A percentile compares a stretch with the other conserved stretches of the same genome.
Conservation (phyloP, 2,329 filamentous ascomycete species). For the Ascochyta pisi region DNA sequence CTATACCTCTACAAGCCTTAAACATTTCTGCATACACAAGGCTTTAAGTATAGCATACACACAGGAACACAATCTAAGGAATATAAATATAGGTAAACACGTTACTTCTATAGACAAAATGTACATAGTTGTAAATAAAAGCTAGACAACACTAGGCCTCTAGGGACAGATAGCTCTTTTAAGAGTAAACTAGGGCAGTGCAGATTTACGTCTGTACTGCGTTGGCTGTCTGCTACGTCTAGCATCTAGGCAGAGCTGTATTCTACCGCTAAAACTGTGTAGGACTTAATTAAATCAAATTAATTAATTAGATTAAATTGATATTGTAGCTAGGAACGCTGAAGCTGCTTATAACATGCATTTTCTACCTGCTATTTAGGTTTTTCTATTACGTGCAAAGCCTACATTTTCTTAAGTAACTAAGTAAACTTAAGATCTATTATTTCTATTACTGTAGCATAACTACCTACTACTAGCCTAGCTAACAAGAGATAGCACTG, state of each 20-base stretch:
- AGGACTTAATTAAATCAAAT: no score
- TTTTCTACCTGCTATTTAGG: neutral
- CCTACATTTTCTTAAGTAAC: neutral
- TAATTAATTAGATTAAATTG: no score
- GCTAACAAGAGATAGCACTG: neutral
- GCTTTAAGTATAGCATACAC: conserved; percentile 7
- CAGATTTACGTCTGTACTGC: no score
- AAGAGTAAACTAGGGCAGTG: neutral
- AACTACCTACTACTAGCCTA: neutral
- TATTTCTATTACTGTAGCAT: neutral
- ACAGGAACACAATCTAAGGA: conserved; percentile 5
- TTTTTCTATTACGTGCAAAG: neutral
- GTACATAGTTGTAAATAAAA: conserved; percentile 15
- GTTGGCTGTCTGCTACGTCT: no score
- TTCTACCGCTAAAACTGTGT: no score
- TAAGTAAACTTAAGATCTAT: neutral
- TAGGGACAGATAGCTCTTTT: neutral
- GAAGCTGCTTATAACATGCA: neutral
- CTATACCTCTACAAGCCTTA: conserved; percentile 23
- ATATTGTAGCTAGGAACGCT: neutral
- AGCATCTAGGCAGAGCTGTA: no score
- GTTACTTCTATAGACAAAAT: conserved; percentile 15
- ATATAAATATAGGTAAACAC: conserved; percentile 16
- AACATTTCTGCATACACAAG: conserved; percentile 9
- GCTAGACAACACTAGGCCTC: neutral